Evolutionary conservation across 257 asterid species (phyloP), one percentile per base, ranked within the genome.

Genomic region (Gardenia jasminoides): DNA sequence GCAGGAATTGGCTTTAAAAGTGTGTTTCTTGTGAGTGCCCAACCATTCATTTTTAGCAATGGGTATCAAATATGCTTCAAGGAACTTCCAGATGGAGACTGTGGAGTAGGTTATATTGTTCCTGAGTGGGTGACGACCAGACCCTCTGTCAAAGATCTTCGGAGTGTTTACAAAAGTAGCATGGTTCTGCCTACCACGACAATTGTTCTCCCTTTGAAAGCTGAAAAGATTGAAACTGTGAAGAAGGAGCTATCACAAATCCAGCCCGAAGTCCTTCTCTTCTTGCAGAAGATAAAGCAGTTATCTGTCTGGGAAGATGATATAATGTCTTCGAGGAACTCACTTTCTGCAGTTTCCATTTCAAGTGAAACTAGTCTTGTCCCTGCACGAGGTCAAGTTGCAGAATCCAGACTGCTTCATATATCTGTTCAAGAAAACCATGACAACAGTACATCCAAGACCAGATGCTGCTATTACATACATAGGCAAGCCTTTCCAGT

Each of bases 1-100:
- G 61, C 84, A 82, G 86, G 88, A 1, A 85, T 85, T 80, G 88
- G 88, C 33, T 85, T 85, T 78, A 85, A 85, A 81, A 85, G 88
- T 64, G 88, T 85, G 22, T 85, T 85, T 71, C 83, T 85, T 39
- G 82, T 85, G 67, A 79, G 84, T 72, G 80, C 88, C 19, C 77
- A 64, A n/a, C 86, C 86, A 15, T 77, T 82, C 68, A 82, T 85
- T 43, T 85, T 85, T 50, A 85, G 88, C 82, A 82, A 82, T 47
- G 88, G 84, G 10, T 85, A 85, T 76, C 84, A 77, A 79, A 80
- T 85, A 5, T 50, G 84, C 12, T 85, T 85, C 67, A 85, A 47
- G 10, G 88, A 85, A 81, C 72, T 54, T 54, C 61, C 61, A 12
- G 6, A 16, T 16, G 19, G 22, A 13, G 61, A 54, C 15, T 54